phyloP scores from a whole-genome alignment of 345 rosid species.

The Sisymbrium altissimum region DNA sequence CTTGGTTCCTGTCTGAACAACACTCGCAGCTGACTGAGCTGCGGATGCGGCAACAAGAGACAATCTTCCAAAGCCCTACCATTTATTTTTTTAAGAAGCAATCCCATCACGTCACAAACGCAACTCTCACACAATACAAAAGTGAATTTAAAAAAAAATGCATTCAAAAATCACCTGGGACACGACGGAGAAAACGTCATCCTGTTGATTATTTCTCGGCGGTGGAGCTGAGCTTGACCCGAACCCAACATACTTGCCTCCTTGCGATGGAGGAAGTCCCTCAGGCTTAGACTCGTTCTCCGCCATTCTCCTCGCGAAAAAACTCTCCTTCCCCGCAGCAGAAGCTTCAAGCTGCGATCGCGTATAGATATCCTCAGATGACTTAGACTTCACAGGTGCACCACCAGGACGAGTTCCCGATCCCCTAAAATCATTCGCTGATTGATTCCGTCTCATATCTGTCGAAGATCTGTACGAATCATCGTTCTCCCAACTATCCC shows the following conservation, averaged over 20 bases:
- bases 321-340: slow-evolving; percentile 79
- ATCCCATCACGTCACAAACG: slow-evolving; percentile 3
- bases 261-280: slow-evolving; percentile 87
- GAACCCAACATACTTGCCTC: slow-evolving; percentile 93
- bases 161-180: slow-evolving; percentile 62
- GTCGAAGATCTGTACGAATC: slow-evolving; percentile 50
- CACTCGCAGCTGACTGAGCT: slow-evolving; percentile 62
- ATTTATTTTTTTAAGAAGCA: slow-evolving; percentile 8
- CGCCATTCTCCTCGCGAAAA: slow-evolving; percentile 63
- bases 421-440: slow-evolving; percentile 62
- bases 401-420: slow-evolving; percentile 31
- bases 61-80: slow-evolving; percentile 78
- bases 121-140: background rate
- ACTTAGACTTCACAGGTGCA: slow-evolving; percentile 60
- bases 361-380: slow-evolving; percentile 75
- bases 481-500: slow-evolving; percentile 94
- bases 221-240: slow-evolving; percentile 72
- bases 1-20: slow-evolving; percentile 48
- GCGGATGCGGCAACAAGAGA: slow-evolving; percentile 84
- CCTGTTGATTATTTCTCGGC: slow-evolving; percentile 50
- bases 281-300: slow-evolving; percentile 88
- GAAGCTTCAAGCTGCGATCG: slow-evolving; percentile 77
- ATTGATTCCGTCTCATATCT: slow-evolving; percentile 85
- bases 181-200: slow-evolving; percentile 65
- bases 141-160: background rate